Conservation (phyloP, 2,329 filamentous ascomycete genomes). For the Orbilia blumenaviensis region DNA sequence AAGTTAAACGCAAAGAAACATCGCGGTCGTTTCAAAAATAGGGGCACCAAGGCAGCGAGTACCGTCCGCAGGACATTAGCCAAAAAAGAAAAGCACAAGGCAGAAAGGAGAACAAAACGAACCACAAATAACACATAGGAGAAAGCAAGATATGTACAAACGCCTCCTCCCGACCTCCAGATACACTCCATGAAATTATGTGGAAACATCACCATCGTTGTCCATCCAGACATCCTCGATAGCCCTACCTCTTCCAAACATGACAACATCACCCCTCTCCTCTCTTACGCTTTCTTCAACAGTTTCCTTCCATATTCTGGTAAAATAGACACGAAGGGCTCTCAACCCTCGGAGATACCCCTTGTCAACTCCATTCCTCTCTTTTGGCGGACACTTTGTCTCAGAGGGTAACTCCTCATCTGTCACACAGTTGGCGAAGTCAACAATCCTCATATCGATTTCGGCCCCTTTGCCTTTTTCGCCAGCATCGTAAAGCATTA, state of each 20-base stretch:
- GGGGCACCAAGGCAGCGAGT: background rate
- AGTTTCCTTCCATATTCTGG: slow-evolving; percentile 84
- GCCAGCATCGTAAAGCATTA: slow-evolving; percentile 95
- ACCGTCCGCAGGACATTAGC: background rate
- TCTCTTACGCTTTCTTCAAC: slow-evolving; percentile 63
- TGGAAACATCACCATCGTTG: slow-evolving; percentile 57
- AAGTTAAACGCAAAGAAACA: background rate
- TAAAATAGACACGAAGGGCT: slow-evolving; percentile 82
- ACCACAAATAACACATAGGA: background rate
- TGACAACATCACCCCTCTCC: slow-evolving; percentile 62
- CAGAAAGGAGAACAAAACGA: background rate
- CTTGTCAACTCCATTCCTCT: slow-evolving; percentile 81
- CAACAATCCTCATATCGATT: slow-evolving; percentile 95
- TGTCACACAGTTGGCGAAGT: slow-evolving; percentile 97
- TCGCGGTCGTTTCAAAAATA: background rate
- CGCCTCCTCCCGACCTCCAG: background rate
- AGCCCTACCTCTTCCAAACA: slow-evolving; percentile 59
- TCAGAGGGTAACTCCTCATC: slow-evolving; percentile 75
- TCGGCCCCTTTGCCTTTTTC: slow-evolving; percentile 62
- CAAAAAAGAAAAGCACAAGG: background rate
- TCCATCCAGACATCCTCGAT: slow-evolving; percentile 56
- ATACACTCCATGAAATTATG: slow-evolving; percentile 44
- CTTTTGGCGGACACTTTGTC: slow-evolving; percentile 77
- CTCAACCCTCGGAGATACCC: slow-evolving; percentile 88
- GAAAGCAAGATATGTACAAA: slow-evolving; percentile 16